A percentile compares a stretch with the other conserved stretches of the same genome.
Conservation (phyloP, 148 eudicot genomes). For the Cornus suecica region DNA sequence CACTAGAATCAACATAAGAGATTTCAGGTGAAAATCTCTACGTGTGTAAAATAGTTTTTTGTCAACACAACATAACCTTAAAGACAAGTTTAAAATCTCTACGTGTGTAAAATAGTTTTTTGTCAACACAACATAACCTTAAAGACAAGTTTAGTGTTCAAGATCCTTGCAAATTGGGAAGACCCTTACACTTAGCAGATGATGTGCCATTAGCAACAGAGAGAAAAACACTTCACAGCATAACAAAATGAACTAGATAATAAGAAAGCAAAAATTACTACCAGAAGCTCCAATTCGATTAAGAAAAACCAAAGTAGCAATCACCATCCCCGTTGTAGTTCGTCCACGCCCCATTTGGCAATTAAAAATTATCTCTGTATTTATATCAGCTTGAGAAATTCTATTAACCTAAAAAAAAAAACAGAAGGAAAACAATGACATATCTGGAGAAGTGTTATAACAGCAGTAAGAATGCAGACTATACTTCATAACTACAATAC, state of each 20-base stretch:
- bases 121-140: not conserved
- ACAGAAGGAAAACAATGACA: slow-evolving; percentile 14
- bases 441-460: slow-evolving; percentile 9
- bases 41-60: not conserved
- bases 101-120: not conserved
- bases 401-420: slow-evolving; percentile 57
- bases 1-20: no score
- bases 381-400: slow-evolving; percentile 64
- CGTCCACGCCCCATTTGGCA: slow-evolving; percentile 99
- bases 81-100: not conserved
- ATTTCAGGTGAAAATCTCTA: no score
- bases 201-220: not conserved
- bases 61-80: not conserved
- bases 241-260: not conserved
- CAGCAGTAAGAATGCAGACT: slow-evolving; percentile 6
- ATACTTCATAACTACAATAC: slow-evolving; percentile 1
- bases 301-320: slow-evolving; percentile 83
- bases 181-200: not conserved
- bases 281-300: slow-evolving; percentile 90
- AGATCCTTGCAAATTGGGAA: slow-evolving; percentile 3
- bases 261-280: slow-evolving; percentile 23
- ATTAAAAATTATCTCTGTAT: slow-evolving; percentile 76
- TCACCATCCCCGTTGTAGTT: slow-evolving; percentile 98
- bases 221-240: not conserved
- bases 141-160: not conserved